phyloP scores from a whole-genome alignment of 345 rosid genomes.

The Trapa incisa region DNA sequence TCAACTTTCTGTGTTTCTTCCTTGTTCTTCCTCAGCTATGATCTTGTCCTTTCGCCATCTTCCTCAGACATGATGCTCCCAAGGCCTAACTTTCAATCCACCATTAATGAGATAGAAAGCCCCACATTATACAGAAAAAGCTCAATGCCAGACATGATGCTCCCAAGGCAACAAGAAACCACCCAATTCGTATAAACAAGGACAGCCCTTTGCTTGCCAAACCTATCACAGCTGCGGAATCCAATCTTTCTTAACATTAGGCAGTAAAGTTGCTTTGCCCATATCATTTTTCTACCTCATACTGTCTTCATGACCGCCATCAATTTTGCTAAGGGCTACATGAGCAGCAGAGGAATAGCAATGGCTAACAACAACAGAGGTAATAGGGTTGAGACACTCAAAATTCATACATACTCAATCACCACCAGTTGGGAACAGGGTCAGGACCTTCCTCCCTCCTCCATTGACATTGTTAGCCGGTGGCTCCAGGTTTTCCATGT shows the following conservation, averaged over 20 bases:
- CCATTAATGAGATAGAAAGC: too few species aligned
- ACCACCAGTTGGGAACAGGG: constrained; percentile 34
- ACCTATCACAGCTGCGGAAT: neutral
- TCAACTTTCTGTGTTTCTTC: too few species aligned
- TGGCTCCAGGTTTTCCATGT: constrained; percentile 69
- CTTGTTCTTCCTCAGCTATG: too few species aligned
- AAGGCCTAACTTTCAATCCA: too few species aligned
- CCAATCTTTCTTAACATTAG: neutral
- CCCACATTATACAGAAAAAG: neutral
- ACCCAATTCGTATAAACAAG: too few species aligned
- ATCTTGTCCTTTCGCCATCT: too few species aligned
- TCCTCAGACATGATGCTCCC: too few species aligned
- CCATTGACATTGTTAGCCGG: constrained; percentile 18
- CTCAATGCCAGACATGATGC: neutral
- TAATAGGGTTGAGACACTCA: neutral
- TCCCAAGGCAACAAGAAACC: neutral
- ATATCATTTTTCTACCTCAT: neutral
- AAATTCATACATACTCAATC: constrained; percentile 41
- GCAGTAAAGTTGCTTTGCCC: neutral
- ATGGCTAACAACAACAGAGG: neutral
- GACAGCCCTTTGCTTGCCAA: too few species aligned
- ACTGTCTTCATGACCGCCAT: too few species aligned
- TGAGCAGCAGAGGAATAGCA: neutral
- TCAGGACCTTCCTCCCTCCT: constrained; percentile 82
- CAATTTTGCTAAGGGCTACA: too few species aligned